Percentiles rank a stretch among this genome's conserved stretches.
These are phyloP conservation scores for Roridomyces roridus DNA, from an alignment of 768 basidiomycete species.

Conservation along the genomic window DNA sequence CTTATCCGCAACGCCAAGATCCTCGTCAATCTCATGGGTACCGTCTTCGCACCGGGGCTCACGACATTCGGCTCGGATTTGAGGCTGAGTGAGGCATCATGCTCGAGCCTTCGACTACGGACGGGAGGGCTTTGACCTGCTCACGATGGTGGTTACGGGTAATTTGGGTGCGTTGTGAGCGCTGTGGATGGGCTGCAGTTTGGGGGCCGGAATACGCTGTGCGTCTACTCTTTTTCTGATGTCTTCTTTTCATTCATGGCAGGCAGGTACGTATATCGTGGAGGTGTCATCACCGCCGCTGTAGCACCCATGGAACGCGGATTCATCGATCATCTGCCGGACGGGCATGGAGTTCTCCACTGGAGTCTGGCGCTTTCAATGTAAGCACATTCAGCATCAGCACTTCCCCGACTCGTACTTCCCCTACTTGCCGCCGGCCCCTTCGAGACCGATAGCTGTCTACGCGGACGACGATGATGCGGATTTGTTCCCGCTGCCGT, in stretches of 20 bases:
- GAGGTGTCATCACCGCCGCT: conserved; percentile 75
- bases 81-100: conserved; percentile 75
- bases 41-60: conserved; percentile 65
- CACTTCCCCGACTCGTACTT: background rate
- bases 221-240: conserved; percentile 29
- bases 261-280: conserved; percentile 75
- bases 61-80: conserved; percentile 68
- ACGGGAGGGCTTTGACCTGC: conserved; percentile 66
- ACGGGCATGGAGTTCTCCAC: too few species aligned
- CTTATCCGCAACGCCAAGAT: too few species aligned
- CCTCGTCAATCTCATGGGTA: conserved; percentile 69
- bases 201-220: conserved; percentile 56
- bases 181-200: conserved; percentile 73
- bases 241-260: conserved; percentile 4
- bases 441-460: background rate
- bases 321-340: too few species aligned
- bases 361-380: too few species aligned
- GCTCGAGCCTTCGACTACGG: conserved; percentile 67
- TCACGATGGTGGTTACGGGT: conserved; percentile 33
- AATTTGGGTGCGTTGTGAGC: conserved; percentile 53
- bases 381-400: too few species aligned
- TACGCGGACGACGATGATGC: conserved; percentile 25
- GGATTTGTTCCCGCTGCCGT: conserved; percentile 24
- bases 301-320: conserved; percentile 61
- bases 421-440: background rate